These are phyloP conservation scores for Cytospora paraplurivora DNA, from an alignment of 2,329 filamentous ascomycete genomes.

Conservation along the genomic window DNA sequence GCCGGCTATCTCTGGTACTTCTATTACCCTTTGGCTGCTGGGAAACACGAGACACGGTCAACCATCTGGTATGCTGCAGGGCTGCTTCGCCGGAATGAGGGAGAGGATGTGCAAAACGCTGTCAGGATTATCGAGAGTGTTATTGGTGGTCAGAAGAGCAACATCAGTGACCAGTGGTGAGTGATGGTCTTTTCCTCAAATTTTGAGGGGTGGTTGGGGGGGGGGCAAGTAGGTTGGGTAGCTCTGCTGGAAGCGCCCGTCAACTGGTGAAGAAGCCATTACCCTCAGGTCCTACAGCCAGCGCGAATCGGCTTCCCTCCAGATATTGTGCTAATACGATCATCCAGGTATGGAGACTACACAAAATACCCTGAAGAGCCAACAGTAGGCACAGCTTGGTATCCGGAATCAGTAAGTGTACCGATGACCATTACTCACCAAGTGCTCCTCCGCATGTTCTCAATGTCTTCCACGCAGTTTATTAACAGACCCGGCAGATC, in stretches of 20 bases:
- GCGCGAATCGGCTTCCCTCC: too few species aligned
- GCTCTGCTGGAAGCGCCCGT: too few species aligned
- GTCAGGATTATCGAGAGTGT: constrained; percentile 57
- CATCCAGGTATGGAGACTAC: constrained; percentile 49
- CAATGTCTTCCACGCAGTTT: too few species aligned
- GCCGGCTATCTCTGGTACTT: constrained; percentile 58
- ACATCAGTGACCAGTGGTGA: constrained; percentile 57
- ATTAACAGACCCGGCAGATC: constrained; percentile 37
- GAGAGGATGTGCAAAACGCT: constrained; percentile 51
- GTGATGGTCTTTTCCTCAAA: constrained; percentile 23
- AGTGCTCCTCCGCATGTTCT: background rate
- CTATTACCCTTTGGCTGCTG: constrained; percentile 46
- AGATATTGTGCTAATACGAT: background rate
- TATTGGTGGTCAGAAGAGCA: constrained; percentile 54
- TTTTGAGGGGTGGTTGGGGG: too few species aligned
- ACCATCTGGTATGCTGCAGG: constrained; percentile 63
- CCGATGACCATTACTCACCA: background rate
- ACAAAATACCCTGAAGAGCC: constrained; percentile 60
- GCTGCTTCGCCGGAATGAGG: constrained; percentile 56
- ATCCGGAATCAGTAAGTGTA: constrained; percentile 37
- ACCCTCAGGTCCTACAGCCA: too few species aligned
- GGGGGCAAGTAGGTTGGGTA: too few species aligned
- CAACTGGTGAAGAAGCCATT: too few species aligned
- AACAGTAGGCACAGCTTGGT: constrained; percentile 53
- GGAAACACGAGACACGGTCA: constrained; percentile 59